Base-by-base conservation (phyloP, 2,329 filamentous ascomycete genomes). In the Ascochyta koolunga region DNA sequence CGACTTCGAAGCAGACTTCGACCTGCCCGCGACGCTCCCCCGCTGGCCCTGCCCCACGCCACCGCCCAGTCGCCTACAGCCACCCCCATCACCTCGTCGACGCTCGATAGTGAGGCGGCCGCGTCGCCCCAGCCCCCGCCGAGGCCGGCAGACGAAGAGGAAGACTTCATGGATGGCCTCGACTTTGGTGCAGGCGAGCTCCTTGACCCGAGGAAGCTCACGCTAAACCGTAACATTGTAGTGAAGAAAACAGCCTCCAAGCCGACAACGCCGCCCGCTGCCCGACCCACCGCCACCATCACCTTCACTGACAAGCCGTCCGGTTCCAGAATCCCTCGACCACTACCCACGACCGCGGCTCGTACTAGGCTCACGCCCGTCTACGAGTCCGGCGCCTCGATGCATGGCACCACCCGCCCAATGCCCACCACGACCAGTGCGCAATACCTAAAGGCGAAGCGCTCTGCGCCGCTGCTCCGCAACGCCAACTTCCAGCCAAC, bases 221-320 rank as follows among this genome's bases (percentile, higher is more conserved):
- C 89, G 0, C 80, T 96, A 16, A 95, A 98, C 73, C 91, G 90
- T 59, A 97, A 99, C 71, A 85, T 99, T 61, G 93, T 93, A 72
- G 83, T 96, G 66, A 96, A 96, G 76, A 84, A 87, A 60, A 79
- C 85, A 19, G 74, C 74, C 39, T 38, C 62, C 31, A 74, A 72
- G 58, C 82, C 86, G 47, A 82, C 86, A 18, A 78, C 83, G 13
- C 93, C 91, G 61, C 89, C 91, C 40, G 83, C 84, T 19, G 84
- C 90, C 58, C 79, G 83, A 49, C 86, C 90, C 16, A 87, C 91
- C 10, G 89, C 95, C 24, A 93, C 93, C 11, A 81, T 98, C 57
- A 97, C 92, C 6, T 98, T 98, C 71, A 96, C 91, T 41, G 95
- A 90, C 75, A 92, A 93, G 54, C 62, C 66, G 8, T 65, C 72